Evolutionary conservation across 768 basidiomycete species (phyloP).

Genomic region (Naganishia antarctica): DNA sequence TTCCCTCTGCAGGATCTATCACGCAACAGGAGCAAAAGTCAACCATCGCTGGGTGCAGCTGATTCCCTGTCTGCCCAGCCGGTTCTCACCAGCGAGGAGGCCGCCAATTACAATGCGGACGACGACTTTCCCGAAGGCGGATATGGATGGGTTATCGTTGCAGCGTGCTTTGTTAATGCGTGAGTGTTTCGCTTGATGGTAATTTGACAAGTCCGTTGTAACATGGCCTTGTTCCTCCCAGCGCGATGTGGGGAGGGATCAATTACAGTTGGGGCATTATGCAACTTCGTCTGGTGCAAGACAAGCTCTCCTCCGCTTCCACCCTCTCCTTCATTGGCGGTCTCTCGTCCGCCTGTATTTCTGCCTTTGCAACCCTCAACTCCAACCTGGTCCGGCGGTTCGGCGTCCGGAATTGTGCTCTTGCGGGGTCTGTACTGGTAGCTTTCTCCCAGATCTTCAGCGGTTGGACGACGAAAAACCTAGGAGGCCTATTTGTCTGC

Average conservation of each 20-base stretch:
- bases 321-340: constrained; percentile 37
- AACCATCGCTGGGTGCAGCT: not conserved
- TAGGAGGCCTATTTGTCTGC: constrained; percentile 30
- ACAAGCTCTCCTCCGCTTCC: constrained; percentile 27
- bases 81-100: not conserved
- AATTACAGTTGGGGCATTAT: constrained; percentile 32
- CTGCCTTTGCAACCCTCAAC: constrained; percentile 30
- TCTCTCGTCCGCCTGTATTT: constrained; percentile 26
- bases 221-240: no score
- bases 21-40: not conserved
- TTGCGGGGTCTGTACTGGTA: constrained; percentile 24
- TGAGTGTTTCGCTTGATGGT: not conserved
- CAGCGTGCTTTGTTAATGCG: constrained; percentile 21
- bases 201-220: no score
- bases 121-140: constrained; percentile 25
- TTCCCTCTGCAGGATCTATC: constrained; percentile 1
- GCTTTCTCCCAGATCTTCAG: constrained; percentile 29
- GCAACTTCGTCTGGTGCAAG: constrained; percentile 29
- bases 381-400: constrained; percentile 26
- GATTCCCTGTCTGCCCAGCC: constrained; percentile 8
- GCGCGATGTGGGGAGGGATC: constrained; percentile 25
- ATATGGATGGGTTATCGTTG: constrained; percentile 27
- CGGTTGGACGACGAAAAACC: constrained; percentile 26
- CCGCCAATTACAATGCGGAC: not conserved
- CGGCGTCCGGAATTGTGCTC: constrained; percentile 26